Evolutionary conservation across 1,284 basidiomycete species (phyloP).

Genomic region (Fomes fomentarius): DNA sequence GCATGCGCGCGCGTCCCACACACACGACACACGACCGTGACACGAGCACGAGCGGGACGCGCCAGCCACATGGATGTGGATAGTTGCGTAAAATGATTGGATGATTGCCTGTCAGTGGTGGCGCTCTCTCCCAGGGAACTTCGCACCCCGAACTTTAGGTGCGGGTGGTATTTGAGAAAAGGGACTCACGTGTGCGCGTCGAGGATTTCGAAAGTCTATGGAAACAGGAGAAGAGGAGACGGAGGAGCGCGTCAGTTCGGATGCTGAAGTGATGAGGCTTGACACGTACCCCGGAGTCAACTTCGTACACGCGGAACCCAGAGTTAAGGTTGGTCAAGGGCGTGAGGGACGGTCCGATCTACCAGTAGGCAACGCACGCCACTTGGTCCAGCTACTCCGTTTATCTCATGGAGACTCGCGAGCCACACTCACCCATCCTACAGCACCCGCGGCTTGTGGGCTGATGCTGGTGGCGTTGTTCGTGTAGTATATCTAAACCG

Average conservation of each 20-base stretch:
- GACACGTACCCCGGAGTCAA: slow-evolving; percentile 67
- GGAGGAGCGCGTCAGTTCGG: too few species aligned
- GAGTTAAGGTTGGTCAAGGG: slow-evolving; percentile 78
- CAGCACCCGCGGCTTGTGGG: slow-evolving; percentile 56
- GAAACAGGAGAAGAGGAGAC: not conserved
- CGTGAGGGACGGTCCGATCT: slow-evolving; percentile 74
- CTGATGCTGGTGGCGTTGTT: slow-evolving; percentile 71
- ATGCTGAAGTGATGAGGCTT: not conserved
- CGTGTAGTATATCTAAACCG: slow-evolving; percentile 67
- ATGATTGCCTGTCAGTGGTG: too few species aligned
- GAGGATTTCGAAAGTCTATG: slow-evolving; percentile 71
- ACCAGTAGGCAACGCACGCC: not conserved
- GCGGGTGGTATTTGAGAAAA: not conserved
- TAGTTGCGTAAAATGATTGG: too few species aligned
- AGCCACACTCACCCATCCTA: slow-evolving; percentile 51
- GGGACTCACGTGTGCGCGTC: slow-evolving; percentile 70
- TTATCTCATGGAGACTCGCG: too few species aligned
- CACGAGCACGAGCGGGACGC: too few species aligned
- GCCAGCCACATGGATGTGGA: too few species aligned
- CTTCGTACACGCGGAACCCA: slow-evolving; percentile 80
- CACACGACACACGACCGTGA: not conserved
- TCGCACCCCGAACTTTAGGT: slow-evolving; percentile 13
- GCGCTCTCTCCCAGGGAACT: not conserved
- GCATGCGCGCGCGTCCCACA: not conserved
- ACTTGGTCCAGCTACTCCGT: not conserved